Conservation (phyloP, 2,329 filamentous ascomycete species). For the Pyrenochaeta sp. region DNA sequence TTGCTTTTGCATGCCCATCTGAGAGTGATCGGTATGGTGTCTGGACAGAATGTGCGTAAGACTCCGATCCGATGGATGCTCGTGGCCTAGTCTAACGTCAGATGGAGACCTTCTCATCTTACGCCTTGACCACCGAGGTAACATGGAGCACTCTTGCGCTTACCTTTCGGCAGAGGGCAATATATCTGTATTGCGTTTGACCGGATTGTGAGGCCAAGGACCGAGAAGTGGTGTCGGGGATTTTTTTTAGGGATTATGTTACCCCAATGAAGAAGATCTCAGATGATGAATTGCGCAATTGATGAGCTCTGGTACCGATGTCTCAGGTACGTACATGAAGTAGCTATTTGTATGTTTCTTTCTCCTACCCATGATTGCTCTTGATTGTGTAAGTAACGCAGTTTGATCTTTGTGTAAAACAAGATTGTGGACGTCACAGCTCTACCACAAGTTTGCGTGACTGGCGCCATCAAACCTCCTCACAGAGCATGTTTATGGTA, state of each 20-base stretch:
- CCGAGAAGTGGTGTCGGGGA: no score
- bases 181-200: not conserved
- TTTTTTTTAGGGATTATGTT: no score
- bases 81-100: conserved; percentile 1
- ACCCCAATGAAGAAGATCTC: no score
- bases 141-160: not conserved
- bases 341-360: no score
- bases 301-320: no score
- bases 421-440: conserved; percentile 15
- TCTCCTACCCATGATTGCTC: not conserved
- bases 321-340: no score
- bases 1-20: no score
- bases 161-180: not conserved
- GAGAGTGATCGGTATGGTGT: no score
- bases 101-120: conserved; percentile 1
- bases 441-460: conserved; percentile 17
- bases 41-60: not conserved
- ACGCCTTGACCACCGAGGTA: not conserved
- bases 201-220: not conserved
- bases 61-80: not conserved
- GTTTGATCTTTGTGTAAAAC: conserved; percentile 23
- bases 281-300: no score
- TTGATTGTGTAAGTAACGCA: conserved; percentile 2
- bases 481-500: conserved; percentile 9
- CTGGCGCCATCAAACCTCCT: conserved; percentile 15